Conservation (phyloP, 768 basidiomycete genomes). For the Lactarius tabidus region DNA sequence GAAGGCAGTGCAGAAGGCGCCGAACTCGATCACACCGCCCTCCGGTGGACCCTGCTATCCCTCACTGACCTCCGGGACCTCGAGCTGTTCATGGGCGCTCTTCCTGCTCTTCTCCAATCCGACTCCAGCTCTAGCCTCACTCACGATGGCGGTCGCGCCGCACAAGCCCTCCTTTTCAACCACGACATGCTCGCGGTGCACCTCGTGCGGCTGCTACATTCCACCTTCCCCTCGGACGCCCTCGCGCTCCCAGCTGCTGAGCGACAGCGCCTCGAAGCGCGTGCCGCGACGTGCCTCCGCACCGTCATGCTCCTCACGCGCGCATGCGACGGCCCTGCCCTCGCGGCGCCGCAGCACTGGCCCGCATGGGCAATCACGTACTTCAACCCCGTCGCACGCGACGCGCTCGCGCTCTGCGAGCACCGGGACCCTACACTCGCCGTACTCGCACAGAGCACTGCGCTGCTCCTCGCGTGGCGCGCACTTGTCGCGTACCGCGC, state of each 20-base stretch:
- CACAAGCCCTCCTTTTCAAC: constrained; percentile 13
- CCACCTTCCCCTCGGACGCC: constrained; percentile 3
- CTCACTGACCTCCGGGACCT: constrained; percentile 14
- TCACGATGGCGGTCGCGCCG: background rate
- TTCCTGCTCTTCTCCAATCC: constrained; percentile 12
- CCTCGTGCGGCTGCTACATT: constrained; percentile 6
- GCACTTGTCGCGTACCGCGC: constrained; percentile 9
- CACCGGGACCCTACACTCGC: background rate
- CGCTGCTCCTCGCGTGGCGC: constrained; percentile 11
- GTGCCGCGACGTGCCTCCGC: constrained; percentile 8
- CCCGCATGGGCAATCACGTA: constrained; percentile 5
- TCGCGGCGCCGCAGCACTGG: constrained; percentile 3
- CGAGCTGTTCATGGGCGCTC: constrained; percentile 10
- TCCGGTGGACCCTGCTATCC: constrained; percentile 16
- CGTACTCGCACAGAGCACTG: constrained; percentile 3
- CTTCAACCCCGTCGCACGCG: constrained; percentile 10
- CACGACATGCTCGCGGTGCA: constrained; percentile 13
- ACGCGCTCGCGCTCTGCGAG: constrained; percentile 1
- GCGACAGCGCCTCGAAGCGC: constrained; percentile 7
- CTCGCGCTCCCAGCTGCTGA: background rate
- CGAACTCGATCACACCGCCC: constrained; percentile 16
- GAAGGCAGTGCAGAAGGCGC: constrained; percentile 3
- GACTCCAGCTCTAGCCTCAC: background rate
- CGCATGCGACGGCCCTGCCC: constrained; percentile 3
- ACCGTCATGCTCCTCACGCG: constrained; percentile 7